phyloP scores from a whole-genome alignment of 106 monocot genomes.

The Amphibolis antarctica region DNA sequence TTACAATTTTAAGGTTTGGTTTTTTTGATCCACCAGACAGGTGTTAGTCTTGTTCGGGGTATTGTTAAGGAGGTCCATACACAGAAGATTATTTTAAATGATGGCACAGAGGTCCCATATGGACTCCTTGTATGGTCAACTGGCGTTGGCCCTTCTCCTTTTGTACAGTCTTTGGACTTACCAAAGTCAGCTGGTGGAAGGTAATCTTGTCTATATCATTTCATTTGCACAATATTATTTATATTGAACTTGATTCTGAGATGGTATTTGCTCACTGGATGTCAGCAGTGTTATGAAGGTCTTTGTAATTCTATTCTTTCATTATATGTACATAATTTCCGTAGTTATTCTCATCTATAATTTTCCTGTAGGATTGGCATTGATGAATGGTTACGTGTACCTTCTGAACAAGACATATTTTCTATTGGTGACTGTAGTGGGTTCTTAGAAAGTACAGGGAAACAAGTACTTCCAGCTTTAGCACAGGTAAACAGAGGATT shows the following conservation, averaged over 20 bases:
- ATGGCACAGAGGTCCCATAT: constrained; percentile 87
- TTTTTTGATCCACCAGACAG: constrained; percentile 47
- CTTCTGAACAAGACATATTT: constrained; percentile 65
- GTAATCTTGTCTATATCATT: constrained; percentile 1
- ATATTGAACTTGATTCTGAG: no score
- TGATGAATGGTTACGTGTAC: constrained; percentile 89
- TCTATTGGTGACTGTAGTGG: constrained; percentile 95
- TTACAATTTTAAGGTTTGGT: no score
- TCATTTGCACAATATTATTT: not conserved
- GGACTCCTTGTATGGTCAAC: constrained; percentile 97
- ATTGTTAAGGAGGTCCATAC: constrained; percentile 75
- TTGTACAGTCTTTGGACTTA: constrained; percentile 45
- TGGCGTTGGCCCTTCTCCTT: constrained; percentile 84
- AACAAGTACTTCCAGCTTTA: constrained; percentile 57
- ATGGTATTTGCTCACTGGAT: no score
- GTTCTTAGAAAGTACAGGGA: constrained; percentile 78
- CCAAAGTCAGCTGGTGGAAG: constrained; percentile 94
- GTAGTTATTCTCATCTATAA: not conserved
- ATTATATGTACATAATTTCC: no score
- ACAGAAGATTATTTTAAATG: constrained; percentile 55
- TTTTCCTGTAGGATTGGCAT: constrained; percentile 56
- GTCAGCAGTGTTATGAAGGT: no score
- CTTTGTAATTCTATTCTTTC: no score
- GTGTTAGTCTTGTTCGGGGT: constrained; percentile 76
- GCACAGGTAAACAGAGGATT: constrained; percentile 47